phyloP scores from a whole-genome alignment of 2,329 filamentous ascomycete genomes.

The Cordyceps farinosa region DNA sequence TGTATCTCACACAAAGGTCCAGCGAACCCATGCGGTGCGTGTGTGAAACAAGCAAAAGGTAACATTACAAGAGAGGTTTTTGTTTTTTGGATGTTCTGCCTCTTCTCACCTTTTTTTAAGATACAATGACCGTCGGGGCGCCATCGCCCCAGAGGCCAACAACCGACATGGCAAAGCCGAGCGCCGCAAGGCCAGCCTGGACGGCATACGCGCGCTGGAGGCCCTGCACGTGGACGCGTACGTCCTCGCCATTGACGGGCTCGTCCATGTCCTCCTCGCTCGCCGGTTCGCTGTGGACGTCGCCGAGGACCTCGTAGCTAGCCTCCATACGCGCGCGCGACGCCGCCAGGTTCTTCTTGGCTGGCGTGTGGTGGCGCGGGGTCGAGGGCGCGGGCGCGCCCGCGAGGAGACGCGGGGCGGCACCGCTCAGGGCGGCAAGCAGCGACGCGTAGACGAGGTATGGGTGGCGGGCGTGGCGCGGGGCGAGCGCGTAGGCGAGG shows the following conservation, averaged over 20 bases:
- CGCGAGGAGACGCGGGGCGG: slow-evolving; percentile 44
- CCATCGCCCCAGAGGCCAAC: slow-evolving; percentile 66
- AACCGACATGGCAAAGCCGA: slow-evolving; percentile 59
- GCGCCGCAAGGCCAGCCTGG: slow-evolving; percentile 50
- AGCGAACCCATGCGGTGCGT: not conserved
- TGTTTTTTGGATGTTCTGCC: not conserved
- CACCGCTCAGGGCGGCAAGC: slow-evolving; percentile 60
- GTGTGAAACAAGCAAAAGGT: not conserved
- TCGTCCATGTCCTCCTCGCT: slow-evolving; percentile 51
- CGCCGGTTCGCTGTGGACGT: slow-evolving; percentile 46
- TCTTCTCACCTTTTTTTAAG: slow-evolving; percentile 22
- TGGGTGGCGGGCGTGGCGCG: slow-evolving; percentile 72
- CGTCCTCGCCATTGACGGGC: slow-evolving; percentile 58
- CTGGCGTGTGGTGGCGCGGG: slow-evolving; percentile 3
- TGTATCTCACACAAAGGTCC: not conserved
- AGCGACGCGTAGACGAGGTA: slow-evolving; percentile 85
- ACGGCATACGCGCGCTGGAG: slow-evolving; percentile 53
- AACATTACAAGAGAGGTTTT: not conserved
- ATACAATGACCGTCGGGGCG: slow-evolving; percentile 34
- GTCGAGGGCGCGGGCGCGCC: slow-evolving; percentile 17
- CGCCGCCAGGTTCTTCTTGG: slow-evolving; percentile 20
- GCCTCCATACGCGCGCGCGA: slow-evolving; percentile 56
- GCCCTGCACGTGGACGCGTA: slow-evolving; percentile 53
- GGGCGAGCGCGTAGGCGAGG: slow-evolving; percentile 74
- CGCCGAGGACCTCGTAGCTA: slow-evolving; percentile 66